Evolutionary conservation across 495 filamentous ascomycete genomes (phyloP).

Genomic region (Oleoguttula mirabilis): DNA sequence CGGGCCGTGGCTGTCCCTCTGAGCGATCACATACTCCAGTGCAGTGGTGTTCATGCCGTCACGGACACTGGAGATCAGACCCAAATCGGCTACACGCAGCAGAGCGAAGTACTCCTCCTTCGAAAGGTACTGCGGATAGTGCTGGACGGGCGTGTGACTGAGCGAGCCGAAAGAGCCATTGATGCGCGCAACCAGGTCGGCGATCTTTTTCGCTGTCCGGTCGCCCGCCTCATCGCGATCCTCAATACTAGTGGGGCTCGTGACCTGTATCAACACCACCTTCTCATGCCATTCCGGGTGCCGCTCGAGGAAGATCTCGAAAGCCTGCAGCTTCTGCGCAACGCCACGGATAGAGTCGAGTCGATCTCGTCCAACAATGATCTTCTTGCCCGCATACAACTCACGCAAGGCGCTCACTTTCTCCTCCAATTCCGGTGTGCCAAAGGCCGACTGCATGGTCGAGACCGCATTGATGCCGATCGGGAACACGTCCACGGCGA

Average conservation of each 20-base stretch:
- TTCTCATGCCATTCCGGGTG: constrained; percentile 82
- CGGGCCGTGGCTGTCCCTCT: constrained; percentile 69
- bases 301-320: constrained; percentile 74
- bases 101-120: constrained; percentile 85
- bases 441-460: constrained; percentile 60
- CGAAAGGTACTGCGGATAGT: constrained; percentile 82
- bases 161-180: constrained; percentile 80
- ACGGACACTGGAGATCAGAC: constrained; percentile 79
- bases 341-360: constrained; percentile 83
- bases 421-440: constrained; percentile 50
- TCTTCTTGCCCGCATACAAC: constrained; percentile 68
- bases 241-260: constrained; percentile 67
- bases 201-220: constrained; percentile 70
- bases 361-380: constrained; percentile 89
- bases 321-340: constrained; percentile 83
- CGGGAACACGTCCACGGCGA: constrained; percentile 79
- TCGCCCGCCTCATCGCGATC: constrained; percentile 52
- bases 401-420: constrained; percentile 53
- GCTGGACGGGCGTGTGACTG: constrained; percentile 75
- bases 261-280: constrained; percentile 92
- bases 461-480: constrained; percentile 75
- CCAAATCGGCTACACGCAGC: constrained; percentile 73
- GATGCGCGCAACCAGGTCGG: constrained; percentile 77
- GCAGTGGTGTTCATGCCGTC: constrained; percentile 97
- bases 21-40: constrained; percentile 84